Percentiles rank a stretch among this genome's conserved stretches.
phyloP scores from a whole-genome alignment of 371 early-diverging fungal genomes.

The Zychaea mexicana region DNA sequence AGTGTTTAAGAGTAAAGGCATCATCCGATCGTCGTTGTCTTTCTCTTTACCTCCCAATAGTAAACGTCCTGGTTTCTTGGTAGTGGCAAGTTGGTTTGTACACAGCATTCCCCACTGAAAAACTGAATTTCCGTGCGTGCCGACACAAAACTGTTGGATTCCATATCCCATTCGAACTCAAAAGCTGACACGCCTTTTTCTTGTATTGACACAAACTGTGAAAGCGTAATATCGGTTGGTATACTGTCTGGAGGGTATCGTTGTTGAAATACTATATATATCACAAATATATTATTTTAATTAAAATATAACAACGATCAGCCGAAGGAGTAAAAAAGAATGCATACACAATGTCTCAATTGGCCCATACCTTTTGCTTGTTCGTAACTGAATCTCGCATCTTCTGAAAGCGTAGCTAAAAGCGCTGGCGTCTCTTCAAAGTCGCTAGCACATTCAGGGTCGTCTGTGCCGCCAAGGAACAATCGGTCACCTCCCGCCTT shows the following conservation, averaged over 20 bases:
- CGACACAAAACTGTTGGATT: slow-evolving; percentile 64
- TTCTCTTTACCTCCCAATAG: slow-evolving; percentile 56
- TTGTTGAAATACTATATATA: slow-evolving; percentile 54
- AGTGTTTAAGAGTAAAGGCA: neutral
- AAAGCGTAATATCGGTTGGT: slow-evolving; percentile 68
- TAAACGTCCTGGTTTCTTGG: slow-evolving; percentile 79
- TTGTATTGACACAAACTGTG: slow-evolving; percentile 71
- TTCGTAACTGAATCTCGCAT: slow-evolving; percentile 52
- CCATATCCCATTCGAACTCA: slow-evolving; percentile 77
- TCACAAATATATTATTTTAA: too few relatives aligned
- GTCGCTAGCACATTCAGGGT: slow-evolving; percentile 30
- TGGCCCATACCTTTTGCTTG: slow-evolving; percentile 45
- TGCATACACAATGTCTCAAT: too few relatives aligned
- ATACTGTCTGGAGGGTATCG: slow-evolving; percentile 65
- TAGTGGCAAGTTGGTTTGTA: slow-evolving; percentile 81
- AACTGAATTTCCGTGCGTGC: slow-evolving; percentile 79
- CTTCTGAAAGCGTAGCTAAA: slow-evolving; percentile 41
- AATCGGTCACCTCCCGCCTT: slow-evolving; percentile 40
- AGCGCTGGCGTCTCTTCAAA: slow-evolving; percentile 43
- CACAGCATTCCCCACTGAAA: slow-evolving; percentile 71
- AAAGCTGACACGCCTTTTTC: slow-evolving; percentile 87
- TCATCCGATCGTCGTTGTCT: neutral
- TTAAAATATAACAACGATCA: neutral
- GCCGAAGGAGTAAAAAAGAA: too few relatives aligned
- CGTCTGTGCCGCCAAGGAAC: slow-evolving; percentile 34